Conservation (phyloP, 495 filamentous ascomycete genomes). For the Niebla homalea region DNA sequence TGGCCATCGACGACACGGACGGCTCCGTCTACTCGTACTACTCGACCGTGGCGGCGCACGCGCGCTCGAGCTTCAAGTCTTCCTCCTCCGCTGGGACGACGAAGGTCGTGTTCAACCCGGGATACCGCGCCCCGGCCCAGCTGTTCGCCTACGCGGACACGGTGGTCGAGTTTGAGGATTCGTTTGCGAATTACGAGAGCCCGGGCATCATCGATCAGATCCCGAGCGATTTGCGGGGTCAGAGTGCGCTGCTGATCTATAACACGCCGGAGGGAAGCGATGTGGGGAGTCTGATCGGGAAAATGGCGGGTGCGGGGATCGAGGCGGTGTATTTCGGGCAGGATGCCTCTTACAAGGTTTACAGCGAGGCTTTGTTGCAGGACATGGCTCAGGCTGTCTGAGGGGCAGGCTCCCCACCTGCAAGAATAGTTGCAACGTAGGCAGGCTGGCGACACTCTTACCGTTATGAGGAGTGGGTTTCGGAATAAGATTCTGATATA, state of each 20-base stretch:
- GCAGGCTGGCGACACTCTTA: too few species aligned
- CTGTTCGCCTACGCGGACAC: constrained; percentile 4
- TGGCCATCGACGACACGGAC: constrained; percentile 12
- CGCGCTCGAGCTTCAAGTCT: background rate
- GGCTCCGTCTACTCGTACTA: constrained; percentile 8
- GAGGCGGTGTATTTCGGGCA: constrained; percentile 6
- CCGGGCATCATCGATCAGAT: background rate
- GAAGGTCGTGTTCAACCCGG: constrained; percentile 8
- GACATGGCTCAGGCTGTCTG: background rate
- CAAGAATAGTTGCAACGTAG: too few species aligned
- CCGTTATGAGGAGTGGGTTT: too few species aligned
- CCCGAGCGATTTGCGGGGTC: background rate
- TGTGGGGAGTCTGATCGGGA: background rate
- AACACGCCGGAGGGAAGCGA: constrained; percentile 1
- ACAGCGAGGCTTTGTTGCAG: background rate
- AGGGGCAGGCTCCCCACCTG: constrained; percentile 3
- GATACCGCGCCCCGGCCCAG: background rate
- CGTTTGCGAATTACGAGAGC: constrained; percentile 1
- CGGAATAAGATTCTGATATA: too few species aligned
- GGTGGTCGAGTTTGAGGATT: constrained; percentile 9
- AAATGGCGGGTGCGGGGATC: constrained; percentile 3
- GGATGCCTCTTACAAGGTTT: constrained; percentile 4
- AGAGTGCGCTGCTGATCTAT: constrained; percentile 8
- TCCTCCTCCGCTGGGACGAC: background rate
- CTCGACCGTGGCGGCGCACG: constrained; percentile 7